Percentiles rank a stretch among this genome's conserved stretches.
Conservation (phyloP, 2,329 filamentous ascomycete species). For the Aspergillus japonicus region DNA sequence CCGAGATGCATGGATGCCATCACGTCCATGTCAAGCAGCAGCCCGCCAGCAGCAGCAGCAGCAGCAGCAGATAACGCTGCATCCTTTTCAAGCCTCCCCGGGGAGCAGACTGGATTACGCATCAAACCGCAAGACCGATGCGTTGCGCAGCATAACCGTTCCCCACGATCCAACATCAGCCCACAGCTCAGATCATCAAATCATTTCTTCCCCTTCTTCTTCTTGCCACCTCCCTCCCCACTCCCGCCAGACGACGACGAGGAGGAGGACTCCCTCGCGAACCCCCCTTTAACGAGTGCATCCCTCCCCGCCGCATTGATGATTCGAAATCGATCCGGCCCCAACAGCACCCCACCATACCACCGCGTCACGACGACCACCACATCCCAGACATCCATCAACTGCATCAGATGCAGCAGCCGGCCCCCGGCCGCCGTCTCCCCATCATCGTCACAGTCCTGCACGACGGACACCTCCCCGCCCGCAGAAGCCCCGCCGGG, state of each 20-base stretch:
- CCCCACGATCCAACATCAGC: not conserved
- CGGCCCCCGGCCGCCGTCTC: constrained; percentile 88
- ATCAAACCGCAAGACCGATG: not conserved
- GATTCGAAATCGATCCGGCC: constrained; percentile 82
- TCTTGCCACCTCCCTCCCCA: constrained; percentile 11
- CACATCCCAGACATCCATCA: constrained; percentile 91
- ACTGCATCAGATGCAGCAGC: constrained; percentile 83
- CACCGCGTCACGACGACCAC: constrained; percentile 92
- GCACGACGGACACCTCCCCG: constrained; percentile 56
- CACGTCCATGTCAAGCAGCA: not conserved
- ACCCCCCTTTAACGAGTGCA: constrained; percentile 73
- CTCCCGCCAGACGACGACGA: constrained; percentile 23
- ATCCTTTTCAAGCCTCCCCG: too few relatives aligned
- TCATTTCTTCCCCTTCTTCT: constrained; percentile 55
- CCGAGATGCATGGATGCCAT: too few relatives aligned
- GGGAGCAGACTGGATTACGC: not conserved
- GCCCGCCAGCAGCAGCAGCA: not conserved
- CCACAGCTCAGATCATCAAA: too few relatives aligned
- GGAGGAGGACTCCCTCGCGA: constrained; percentile 53
- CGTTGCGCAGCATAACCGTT: not conserved
- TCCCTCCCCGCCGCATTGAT: constrained; percentile 87
- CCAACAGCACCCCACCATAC: constrained; percentile 90
- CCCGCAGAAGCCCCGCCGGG: constrained; percentile 53
- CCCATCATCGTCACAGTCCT: constrained; percentile 95
- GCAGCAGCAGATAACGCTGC: not conserved